phyloP scores from a whole-genome alignment of 176 grass and related monocot genomes.

The Bolboschoenus planiculmis region DNA sequence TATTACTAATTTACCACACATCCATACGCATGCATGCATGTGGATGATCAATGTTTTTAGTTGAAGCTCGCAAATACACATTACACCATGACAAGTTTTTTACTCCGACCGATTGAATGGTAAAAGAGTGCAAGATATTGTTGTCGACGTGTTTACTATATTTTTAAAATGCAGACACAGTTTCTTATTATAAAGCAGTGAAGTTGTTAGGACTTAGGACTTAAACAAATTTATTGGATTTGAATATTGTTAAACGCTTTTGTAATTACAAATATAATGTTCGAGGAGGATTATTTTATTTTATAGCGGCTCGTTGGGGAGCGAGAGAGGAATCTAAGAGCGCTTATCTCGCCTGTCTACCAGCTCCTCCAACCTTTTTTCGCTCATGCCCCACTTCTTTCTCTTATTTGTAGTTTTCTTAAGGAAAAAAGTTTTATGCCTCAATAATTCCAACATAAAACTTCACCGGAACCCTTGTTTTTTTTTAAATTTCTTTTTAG shows the following conservation, averaged over 20 bases:
- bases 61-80: not conserved
- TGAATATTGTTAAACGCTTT: no score
- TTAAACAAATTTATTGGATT: no score
- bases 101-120: not conserved
- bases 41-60: not conserved
- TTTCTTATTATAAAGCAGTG: no score
- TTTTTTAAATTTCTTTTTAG: not conserved
- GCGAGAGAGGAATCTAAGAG: constrained; percentile 6
- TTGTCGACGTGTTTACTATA: no score
- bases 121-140: no score
- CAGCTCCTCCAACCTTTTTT: constrained; percentile 3
- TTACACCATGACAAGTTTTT: not conserved
- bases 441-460: not conserved
- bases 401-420: no score
- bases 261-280: no score
- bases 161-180: no score
- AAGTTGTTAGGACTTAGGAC: no score
- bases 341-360: constrained; percentile 3
- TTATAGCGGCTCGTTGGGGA: constrained; percentile 3
- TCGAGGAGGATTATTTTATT: no score
- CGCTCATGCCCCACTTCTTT: not conserved
- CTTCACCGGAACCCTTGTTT: no score
- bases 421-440: not conserved
- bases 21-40: constrained; percentile 1
- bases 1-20: not conserved